phyloP scores from a whole-genome alignment of 257 asterid species.

The Salvia splendens region DNA sequence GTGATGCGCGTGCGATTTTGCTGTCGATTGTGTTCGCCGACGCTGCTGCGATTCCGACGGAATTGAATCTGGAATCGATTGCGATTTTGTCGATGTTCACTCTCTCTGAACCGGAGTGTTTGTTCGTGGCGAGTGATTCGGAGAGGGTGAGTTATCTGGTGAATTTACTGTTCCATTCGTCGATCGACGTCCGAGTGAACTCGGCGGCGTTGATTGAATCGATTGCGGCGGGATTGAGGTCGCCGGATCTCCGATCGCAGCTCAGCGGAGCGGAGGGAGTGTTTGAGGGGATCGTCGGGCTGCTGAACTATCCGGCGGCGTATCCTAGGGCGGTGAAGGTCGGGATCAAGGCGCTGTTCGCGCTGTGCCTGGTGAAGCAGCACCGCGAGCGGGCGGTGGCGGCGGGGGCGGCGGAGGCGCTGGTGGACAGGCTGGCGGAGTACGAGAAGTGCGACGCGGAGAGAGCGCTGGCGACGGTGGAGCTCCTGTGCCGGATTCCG shows the following conservation, averaged over 20 bases:
- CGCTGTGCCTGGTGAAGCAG: conserved; percentile 80
- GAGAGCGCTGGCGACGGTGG: conserved; percentile 94
- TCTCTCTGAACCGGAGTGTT: conserved; percentile 68
- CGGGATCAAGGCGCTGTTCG: conserved; percentile 83
- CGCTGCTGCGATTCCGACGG: conserved; percentile 47
- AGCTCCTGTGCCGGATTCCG: conserved; percentile 83
- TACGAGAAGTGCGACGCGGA: conserved; percentile 89
- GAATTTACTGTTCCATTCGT: conserved; percentile 72
- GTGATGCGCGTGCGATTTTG: conserved; percentile 55
- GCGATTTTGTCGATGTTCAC: conserved; percentile 65
- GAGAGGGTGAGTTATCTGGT: conserved; percentile 61
- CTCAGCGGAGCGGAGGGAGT: conserved; percentile 66
- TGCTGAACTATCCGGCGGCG: conserved; percentile 59
- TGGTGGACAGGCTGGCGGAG: conserved; percentile 61
- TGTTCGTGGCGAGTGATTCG: conserved; percentile 58
- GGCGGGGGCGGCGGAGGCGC: conserved; percentile 80
- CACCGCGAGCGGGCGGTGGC: conserved; percentile 77
- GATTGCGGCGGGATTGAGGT: conserved; percentile 64
- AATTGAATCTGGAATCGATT: conserved; percentile 63
- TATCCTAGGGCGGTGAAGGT: conserved; percentile 76
- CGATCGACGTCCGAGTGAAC: conserved; percentile 78
- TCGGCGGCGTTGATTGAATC: conserved; percentile 87
- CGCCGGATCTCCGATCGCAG: conserved; percentile 75
- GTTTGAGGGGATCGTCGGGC: conserved; percentile 72
- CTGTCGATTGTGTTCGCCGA: conserved; percentile 51